A percentile compares a stretch with the other conserved stretches of the same genome.
Evolutionary conservation across 2,329 filamentous ascomycete genomes (phyloP).

Genomic region (Aspergillus sojae): DNA sequence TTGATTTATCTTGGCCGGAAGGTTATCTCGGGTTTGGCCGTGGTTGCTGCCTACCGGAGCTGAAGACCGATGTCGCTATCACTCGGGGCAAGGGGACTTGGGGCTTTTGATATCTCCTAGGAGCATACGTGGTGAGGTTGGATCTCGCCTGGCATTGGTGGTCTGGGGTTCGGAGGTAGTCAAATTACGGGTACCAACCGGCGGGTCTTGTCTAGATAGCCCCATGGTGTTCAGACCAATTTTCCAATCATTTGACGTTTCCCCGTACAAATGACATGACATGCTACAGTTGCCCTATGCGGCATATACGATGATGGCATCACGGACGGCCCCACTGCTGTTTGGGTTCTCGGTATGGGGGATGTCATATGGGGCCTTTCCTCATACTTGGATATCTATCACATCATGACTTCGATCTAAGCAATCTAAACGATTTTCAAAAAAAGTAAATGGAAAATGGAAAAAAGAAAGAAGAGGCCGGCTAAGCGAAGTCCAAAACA

Average conservation of each 20-base stretch:
- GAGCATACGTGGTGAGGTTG: not conserved
- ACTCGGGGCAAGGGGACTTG: not conserved
- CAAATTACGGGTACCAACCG: not conserved
- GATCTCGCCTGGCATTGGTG: not conserved
- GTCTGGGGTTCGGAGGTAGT: not conserved
- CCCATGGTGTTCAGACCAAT: not conserved
- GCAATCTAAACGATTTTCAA: not conserved
- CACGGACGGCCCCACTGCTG: not conserved
- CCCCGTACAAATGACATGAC: not conserved
- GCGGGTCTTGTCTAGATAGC: not conserved
- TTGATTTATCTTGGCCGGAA: not conserved
- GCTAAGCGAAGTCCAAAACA: not conserved
- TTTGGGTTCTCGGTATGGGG: not conserved
- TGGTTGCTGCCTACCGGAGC: conserved; percentile 17
- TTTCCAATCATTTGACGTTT: not conserved
- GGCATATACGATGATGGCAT: not conserved
- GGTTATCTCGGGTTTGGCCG: not conserved
- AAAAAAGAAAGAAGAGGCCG: too few relatives aligned
- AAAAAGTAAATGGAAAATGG: not conserved
- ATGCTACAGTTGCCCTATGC: not conserved
- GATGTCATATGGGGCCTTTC: conserved; percentile 5
- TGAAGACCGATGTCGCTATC: conserved; percentile 10
- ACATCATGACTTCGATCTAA: conserved; percentile 2
- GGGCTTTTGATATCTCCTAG: not conserved
- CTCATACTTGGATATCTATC: not conserved